Conservation (phyloP, 345 rosid species). For the Cardamine chenopodiifolia region DNA sequence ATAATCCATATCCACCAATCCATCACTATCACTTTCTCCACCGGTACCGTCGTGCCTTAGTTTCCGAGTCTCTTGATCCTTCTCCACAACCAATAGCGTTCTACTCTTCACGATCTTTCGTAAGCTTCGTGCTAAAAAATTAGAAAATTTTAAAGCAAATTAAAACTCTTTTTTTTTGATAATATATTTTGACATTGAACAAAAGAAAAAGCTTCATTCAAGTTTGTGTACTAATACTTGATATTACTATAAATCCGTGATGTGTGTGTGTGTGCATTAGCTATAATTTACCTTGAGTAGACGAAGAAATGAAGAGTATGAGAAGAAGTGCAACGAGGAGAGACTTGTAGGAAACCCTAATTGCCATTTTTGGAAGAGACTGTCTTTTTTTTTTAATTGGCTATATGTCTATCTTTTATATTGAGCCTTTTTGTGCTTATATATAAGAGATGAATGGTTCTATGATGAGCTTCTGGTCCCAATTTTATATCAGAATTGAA, state of each 20-base stretch:
- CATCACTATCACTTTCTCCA: conserved; percentile 40
- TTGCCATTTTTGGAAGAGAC: conserved; percentile 38
- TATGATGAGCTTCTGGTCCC: conserved; percentile 39
- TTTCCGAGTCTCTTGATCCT: conserved; percentile 31
- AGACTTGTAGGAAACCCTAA: conserved; percentile 42
- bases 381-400: neutral
- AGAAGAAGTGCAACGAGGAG: conserved; percentile 36
- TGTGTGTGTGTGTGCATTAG: neutral
- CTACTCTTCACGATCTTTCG: conserved; percentile 18
- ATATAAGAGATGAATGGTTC: conserved; percentile 39
- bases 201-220: neutral
- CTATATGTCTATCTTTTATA: conserved; percentile 11
- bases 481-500: conserved; percentile 36
- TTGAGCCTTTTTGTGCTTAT: conserved; percentile 43
- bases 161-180: neutral
- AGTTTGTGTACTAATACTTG: neutral
- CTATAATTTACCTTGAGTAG: conserved; percentile 36
- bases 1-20: conserved; percentile 45
- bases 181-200: neutral
- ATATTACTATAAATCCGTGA: neutral
- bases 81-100: conserved; percentile 21
- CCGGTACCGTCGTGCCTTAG: conserved; percentile 5
- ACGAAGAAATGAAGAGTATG: conserved; percentile 31
- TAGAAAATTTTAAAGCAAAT: neutral
- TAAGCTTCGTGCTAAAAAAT: conserved; percentile 25